Base-by-base conservation (phyloP, 805 yeast genomes). In the Yueomyces sinensis region DNA sequence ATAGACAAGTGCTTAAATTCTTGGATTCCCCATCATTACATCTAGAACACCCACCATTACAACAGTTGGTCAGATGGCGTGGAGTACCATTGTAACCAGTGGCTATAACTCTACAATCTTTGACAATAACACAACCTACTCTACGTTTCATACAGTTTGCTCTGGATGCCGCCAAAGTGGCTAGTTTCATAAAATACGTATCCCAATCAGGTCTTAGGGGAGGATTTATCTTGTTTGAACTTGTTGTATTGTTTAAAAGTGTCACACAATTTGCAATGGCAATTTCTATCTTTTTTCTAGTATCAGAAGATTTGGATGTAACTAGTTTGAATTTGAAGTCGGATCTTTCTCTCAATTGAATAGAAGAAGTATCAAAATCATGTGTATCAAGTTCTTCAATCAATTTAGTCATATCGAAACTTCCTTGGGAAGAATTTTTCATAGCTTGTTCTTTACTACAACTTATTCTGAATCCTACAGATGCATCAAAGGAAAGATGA, bases 11-110 rank as follows among this genome's bases (percentile, higher is more conserved):
- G 3, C 79, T 69, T 27, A 89, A 61, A 1, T 69, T 74, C 3
- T 94, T 94, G 2, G 68, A 57, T 3, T 61, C 61, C 6, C 80
- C 87, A 18, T 69, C 60, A 49, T 91, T 91, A 55, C 99, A 91
- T 28, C 98, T 63, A 4, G 72, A 58, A 56, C 99, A 91, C 1
- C 99, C 99, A 17, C 98, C 98, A 46, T 84, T 89, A 49, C 83
- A 87, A 59, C 99, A 91, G 48, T 91, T 91, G 18, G 65, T 63
- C 47, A 84, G 59, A 39, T 86, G 82, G 29, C 95, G 68, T 9
- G 99, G 97, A 0, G 99, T 91, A 2, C 99, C 99, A 49, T 91
- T 91, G 58, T 91, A 91, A 0, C 99, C 99, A 0, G 99, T 91
- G 2, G 97, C 91, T 18, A 91, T 69, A 19, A 91, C 94, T 37